Conservation (phyloP, 805 yeast species). For the Saturnispora besseyi region DNA sequence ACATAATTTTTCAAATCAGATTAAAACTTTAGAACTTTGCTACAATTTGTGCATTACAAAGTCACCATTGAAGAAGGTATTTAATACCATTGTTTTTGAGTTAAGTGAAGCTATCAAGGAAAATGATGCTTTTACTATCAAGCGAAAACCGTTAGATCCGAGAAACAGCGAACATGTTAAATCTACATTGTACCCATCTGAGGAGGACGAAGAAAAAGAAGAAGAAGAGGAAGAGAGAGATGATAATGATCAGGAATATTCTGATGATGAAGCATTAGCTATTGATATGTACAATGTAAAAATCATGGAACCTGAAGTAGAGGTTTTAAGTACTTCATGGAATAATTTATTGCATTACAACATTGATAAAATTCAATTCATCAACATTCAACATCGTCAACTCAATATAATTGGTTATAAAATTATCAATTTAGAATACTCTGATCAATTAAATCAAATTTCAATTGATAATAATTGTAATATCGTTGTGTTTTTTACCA, state of each 20-base stretch:
- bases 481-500: conserved; percentile 9
- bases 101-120: not conserved
- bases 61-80: not conserved
- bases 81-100: not conserved
- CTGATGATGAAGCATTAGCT: conserved; percentile 11
- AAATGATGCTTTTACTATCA: not conserved
- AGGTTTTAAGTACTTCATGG: not conserved
- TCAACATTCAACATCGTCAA: conserved; percentile 4
- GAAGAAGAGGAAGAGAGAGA: conserved; percentile 17
- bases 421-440: conserved; percentile 6
- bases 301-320: not conserved
- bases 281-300: not conserved
- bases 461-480: not conserved
- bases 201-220: conserved; percentile 16
- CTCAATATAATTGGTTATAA: conserved; percentile 1
- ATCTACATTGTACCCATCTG: conserved; percentile 10
- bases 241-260: conserved; percentile 17
- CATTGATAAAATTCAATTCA: conserved; percentile 4
- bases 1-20: not conserved
- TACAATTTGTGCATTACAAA: not conserved
- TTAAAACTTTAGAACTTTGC: not conserved
- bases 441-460: not conserved
- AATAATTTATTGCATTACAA: conserved; percentile 1
- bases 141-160: not conserved
- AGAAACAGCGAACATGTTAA: not conserved